Conservation (phyloP, 352 stramenopile species). For the Saprolegnia parasitica region DNA sequence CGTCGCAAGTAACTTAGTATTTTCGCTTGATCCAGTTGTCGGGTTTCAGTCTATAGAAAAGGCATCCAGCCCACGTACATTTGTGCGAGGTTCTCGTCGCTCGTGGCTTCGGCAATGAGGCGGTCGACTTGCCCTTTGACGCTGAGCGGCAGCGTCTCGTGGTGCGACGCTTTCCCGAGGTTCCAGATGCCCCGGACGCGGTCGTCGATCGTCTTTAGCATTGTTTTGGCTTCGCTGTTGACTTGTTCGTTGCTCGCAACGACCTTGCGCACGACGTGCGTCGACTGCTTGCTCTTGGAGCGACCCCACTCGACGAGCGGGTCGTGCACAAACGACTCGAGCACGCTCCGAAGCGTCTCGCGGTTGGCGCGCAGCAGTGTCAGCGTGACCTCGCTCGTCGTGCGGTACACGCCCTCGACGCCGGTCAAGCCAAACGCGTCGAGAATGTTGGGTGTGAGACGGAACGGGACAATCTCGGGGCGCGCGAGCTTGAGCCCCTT, state of each 20-base stretch:
- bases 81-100: conserved; percentile 88
- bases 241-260: conserved; percentile 56
- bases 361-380: conserved; percentile 93
- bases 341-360: conserved; percentile 95
- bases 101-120: conserved; percentile 91
- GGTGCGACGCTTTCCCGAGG: conserved; percentile 69
- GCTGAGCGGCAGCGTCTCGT: conserved; percentile 86
- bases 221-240: conserved; percentile 81
- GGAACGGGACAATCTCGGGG: conserved; percentile 99
- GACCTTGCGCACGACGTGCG: conserved; percentile 14
- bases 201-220: conserved; percentile 89
- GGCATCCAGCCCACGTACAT: conserved; percentile 97
- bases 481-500: conserved; percentile 95
- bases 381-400: conserved; percentile 89
- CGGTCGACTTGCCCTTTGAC: conserved; percentile 92
- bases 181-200: conserved; percentile 92
- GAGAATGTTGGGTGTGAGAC: conserved; percentile 99
- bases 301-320: conserved; percentile 90
- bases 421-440: conserved; percentile 98
- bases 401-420: conserved; percentile 92
- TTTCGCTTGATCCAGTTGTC: not conserved
- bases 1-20: conserved; percentile 32
- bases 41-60: conserved; percentile 66
- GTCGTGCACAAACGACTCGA: conserved; percentile 99
- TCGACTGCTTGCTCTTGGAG: conserved; percentile 34